Conservation (phyloP, 2,329 filamentous ascomycete genomes). For the Neospermospora avenae region DNA sequence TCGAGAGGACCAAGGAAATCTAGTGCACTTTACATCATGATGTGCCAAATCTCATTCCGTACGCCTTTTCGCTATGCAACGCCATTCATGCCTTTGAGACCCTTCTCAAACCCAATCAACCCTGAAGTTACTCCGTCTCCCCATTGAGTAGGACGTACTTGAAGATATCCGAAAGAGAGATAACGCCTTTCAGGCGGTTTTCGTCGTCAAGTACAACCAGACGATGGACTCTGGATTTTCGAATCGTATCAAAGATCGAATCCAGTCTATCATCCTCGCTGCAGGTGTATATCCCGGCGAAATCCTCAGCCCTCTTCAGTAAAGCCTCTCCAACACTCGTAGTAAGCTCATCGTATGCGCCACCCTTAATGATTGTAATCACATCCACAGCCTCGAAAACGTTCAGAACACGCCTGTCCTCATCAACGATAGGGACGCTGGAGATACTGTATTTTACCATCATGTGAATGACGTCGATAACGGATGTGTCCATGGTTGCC, state of each 20-base stretch:
- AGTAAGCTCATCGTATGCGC: conserved; percentile 85
- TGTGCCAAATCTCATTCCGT: conserved; percentile 27
- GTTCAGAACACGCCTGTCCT: conserved; percentile 75
- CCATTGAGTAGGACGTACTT: conserved; percentile 82
- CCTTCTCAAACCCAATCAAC: conserved; percentile 19
- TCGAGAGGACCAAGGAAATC: conserved; percentile 28
- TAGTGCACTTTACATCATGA: conserved; percentile 25
- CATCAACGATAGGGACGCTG: conserved; percentile 88
- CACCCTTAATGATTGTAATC: conserved; percentile 91
- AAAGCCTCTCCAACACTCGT: conserved; percentile 85
- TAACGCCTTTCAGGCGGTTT: conserved; percentile 78
- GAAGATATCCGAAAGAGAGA: conserved; percentile 93
- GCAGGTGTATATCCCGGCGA: conserved; percentile 95
- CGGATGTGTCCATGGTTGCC: conserved; percentile 82
- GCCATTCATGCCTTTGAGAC: conserved; percentile 25
- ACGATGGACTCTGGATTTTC: conserved; percentile 90
- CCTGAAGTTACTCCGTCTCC: conserved; percentile 30
- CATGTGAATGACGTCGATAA: conserved; percentile 90
- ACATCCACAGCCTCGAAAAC: conserved; percentile 98
- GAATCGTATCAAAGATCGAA: conserved; percentile 94
- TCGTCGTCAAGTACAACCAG: conserved; percentile 91
- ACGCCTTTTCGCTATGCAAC: conserved; percentile 39
- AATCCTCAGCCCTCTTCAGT: conserved; percentile 82
- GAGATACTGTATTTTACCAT: conserved; percentile 94
- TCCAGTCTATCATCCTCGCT: conserved; percentile 87